Base-by-base conservation (phyloP, 2,329 filamentous ascomycete species). In the Fusarium sp. region DNA sequence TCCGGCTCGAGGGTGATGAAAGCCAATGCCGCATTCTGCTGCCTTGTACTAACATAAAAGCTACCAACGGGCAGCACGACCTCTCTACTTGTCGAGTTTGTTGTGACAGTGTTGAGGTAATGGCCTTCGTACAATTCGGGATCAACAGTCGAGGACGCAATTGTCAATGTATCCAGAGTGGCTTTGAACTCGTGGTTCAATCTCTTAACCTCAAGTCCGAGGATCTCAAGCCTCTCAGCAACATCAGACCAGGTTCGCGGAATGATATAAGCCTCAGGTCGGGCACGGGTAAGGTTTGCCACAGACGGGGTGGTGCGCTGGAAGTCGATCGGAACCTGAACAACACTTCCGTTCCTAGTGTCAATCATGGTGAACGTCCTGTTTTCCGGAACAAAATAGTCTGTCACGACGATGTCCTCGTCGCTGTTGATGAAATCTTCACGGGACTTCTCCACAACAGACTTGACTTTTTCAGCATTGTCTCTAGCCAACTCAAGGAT, bases 201-300 rank as follows among this genome's bases (percentile, higher is more conserved):
- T 6, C 3, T 63, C 2, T 67, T 38, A 8, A 67, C 62, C 6
- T 67, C 57, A 1, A 67, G 22, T 0, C 64, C 63, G 0, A 57
- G 9, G 1, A 46, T 49, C 10, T 57, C 49, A 1, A 67, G 57
- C 1, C 57, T 57, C 3, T 54, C 28, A 0, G 50, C 51, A 5
- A 67, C 40, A 1, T 57, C 47, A 0, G 65, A 38, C 51, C 58
- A 52, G 0, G 63, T 63, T 6, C 62, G 43, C 0, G 64, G 63
- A 4, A 67, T 67, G 1, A 67, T 15, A 1, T 67, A 67, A 11
- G 50, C 63, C 22, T 67, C 63, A 0, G 63, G 62, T 2, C 63
- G 1, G 1, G 63, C 2, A 0, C 62, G 44, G 1, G 62, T 67
- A 2, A 67, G 50, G 3, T 67, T 67, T 4, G 62, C 50, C 1